Base-by-base conservation (phyloP, 768 basidiomycete genomes). In the Ramaria sp. region DNA sequence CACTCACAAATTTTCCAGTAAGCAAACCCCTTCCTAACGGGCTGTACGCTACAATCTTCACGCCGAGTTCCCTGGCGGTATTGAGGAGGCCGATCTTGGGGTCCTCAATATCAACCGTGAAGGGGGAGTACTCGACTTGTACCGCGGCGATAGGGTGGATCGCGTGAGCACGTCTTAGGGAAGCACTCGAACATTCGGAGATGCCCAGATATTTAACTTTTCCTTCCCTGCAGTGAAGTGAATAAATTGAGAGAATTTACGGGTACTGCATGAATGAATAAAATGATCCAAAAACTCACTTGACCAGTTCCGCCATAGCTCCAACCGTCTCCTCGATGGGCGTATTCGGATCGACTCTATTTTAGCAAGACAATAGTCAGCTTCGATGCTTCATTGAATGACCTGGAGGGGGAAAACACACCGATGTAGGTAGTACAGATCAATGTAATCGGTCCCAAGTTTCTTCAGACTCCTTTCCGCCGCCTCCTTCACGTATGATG, bases 201-300 rank as follows among this genome's bases (percentile, higher is more conserved):
- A 81, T 70, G 0, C 80, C 78, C 9, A 81, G 59, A 61, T 76
- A 71, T 52, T 71, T 73, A 48, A 77, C 70, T 61, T 75, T 78
- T 0, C 75, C 76, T 57, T 60, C 55, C 32, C 69, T 71, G 61
- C 32, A 34, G 32, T 34, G 32, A 34, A 34, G 13, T 34, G 3
- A 34, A 34, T n/a, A n/a, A n/a, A n/a, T n/a, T n/a, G n/a, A n/a
- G n/a, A n/a, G n/a, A n/a, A n/a, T n/a, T n/a, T n/a, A n/a, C n/a
- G n/a, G n/a, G n/a, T n/a, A n/a, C n/a, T n/a, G n/a, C n/a, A n/a
- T n/a, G 13, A 34, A 9, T 8, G 13, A 13, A 34, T 8, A 13
- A 9, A 9, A 34, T 1, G 32, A 13, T 34, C 8, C 20, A 32
- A 7, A 12, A 41, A 55, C 53, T 30, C 68, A 67, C 68, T 65